Evolutionary conservation across 495 filamentous ascomycete species (phyloP), one percentile per base, ranked within the genome.

Genomic region (Penicillium ucsense): DNA sequence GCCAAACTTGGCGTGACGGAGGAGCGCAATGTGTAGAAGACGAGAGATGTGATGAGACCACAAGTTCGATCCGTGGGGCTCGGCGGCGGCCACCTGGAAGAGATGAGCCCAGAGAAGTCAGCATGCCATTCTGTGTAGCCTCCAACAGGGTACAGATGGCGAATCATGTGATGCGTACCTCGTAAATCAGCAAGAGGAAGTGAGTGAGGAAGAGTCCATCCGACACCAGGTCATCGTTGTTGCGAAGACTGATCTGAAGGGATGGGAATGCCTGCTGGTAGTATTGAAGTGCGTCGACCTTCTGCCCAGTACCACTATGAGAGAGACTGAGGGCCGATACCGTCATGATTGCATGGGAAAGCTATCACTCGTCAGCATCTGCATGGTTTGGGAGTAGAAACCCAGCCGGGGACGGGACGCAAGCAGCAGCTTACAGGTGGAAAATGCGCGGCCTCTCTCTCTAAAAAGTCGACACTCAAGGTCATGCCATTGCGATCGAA

Each of bases 301-400:
- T 70, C 43, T 70, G 66, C 20, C 62, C 56, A 30, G 63, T 65
- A 35, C 69, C 67, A 52, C 68, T 68, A 54, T 72, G 71, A 10
- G 72, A 68, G 36, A 80, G 64, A 53, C 72, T 77, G 42, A 83
- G 68, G 11, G 77, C 78, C 10, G 74, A 75, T 6, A 82, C 55
- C 5, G 79, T 77, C 71, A 79, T 78, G 43, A 83, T 76, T n/a
- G 77, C 79, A 54, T 79, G 74, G 38, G 73, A 73, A 43, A 82
- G 72, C 79, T 82, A 31, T 3, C 6, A 10, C n/a, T 5, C 1
- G 45, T 33, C 39, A 52, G 38, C 41, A 20, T 9, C 8, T 3
- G 5, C 34, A 35, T 35, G 7, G 1, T 10, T 10, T 35, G 7
- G 7, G 34, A 35, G 7, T 10, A 35, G 30, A 12, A n/a, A 34